These are phyloP conservation scores for Phytophthora vignae DNA, from an alignment of 352 stramenopile genomes.

Conservation along the genomic window DNA sequence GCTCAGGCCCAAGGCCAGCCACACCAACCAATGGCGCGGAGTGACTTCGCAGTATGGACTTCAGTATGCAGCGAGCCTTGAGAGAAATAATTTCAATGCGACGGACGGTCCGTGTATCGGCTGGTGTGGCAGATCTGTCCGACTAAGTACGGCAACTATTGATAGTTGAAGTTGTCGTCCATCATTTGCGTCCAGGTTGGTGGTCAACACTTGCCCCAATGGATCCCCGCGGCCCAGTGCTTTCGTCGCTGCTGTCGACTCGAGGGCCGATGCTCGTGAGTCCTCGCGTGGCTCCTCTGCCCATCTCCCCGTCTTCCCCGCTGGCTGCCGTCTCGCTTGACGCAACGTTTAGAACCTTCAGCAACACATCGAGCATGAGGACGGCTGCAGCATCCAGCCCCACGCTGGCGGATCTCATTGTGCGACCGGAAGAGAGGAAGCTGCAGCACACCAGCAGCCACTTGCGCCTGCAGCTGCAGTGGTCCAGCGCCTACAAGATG, in stretches of 20 bases:
- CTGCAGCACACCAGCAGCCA: slow-evolving; percentile 25
- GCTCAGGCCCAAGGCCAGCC: background rate
- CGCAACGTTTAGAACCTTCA: background rate
- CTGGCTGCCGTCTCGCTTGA: background rate
- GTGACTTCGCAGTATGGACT: slow-evolving; percentile 9
- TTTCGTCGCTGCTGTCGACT: slow-evolving; percentile 2
- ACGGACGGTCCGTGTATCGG: background rate
- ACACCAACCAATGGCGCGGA: slow-evolving; percentile 25
- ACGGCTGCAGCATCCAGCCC: slow-evolving; percentile 5
- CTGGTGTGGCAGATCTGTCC: background rate
- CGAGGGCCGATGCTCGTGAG: slow-evolving; percentile 9
- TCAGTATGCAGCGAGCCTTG: slow-evolving; percentile 9
- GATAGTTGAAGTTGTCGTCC: slow-evolving; percentile 26
- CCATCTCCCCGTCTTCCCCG: background rate
- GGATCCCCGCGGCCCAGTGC: background rate
- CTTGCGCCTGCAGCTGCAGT: slow-evolving; percentile 27
- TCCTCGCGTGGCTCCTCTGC: slow-evolving; percentile 17
- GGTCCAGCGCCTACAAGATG: slow-evolving; percentile 18
- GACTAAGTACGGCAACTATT: slow-evolving; percentile 36
- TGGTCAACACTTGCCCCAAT: background rate
- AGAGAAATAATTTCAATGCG: background rate
- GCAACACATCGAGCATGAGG: background rate
- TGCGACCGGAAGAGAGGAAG: slow-evolving; percentile 1
- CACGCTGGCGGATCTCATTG: slow-evolving; percentile 1
- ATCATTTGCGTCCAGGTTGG: background rate